A percentile compares a stretch with the other conserved stretches of the same genome.
phyloP scores from a whole-genome alignment of 441 rosid species.

The Theobroma grandiflorum region DNA sequence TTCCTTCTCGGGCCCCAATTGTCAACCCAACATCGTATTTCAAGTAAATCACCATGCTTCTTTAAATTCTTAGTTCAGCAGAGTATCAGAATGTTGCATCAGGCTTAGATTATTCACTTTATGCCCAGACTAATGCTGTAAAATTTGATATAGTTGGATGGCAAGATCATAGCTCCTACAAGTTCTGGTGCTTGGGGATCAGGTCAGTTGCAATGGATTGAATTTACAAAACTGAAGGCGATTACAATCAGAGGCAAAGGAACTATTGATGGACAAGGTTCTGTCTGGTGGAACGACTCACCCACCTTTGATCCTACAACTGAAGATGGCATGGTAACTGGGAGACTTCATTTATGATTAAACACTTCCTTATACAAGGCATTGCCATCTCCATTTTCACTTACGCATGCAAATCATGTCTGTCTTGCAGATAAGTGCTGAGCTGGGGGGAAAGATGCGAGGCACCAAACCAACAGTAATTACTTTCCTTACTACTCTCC shows the following conservation, averaged over 20 bases:
- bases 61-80: not conserved
- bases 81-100: not conserved
- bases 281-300: conserved; percentile 66
- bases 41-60: conserved; percentile 45
- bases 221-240: conserved; percentile 56
- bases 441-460: conserved; percentile 54
- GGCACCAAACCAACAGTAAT: conserved; percentile 70
- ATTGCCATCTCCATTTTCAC: not conserved
- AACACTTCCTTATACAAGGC: not conserved
- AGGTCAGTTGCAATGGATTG: conserved; percentile 66
- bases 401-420: not conserved
- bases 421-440: conserved; percentile 44
- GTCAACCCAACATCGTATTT: conserved; percentile 58
- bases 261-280: conserved; percentile 68
- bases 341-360: not conserved
- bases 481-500: conserved; percentile 21
- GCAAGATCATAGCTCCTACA: conserved; percentile 72
- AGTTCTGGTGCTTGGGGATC: conserved; percentile 61
- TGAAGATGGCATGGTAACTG: conserved; percentile 37
- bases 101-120: not conserved
- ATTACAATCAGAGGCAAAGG: conserved; percentile 64
- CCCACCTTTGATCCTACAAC: conserved; percentile 39
- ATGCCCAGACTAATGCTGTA: not conserved
- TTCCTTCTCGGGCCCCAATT: conserved; percentile 60
- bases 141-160: conserved; percentile 56